Evolutionary conservation across 305 asterid genomes (phyloP), one percentile per base, ranked within the genome.

Genomic region (Fraxinus platypoda): DNA sequence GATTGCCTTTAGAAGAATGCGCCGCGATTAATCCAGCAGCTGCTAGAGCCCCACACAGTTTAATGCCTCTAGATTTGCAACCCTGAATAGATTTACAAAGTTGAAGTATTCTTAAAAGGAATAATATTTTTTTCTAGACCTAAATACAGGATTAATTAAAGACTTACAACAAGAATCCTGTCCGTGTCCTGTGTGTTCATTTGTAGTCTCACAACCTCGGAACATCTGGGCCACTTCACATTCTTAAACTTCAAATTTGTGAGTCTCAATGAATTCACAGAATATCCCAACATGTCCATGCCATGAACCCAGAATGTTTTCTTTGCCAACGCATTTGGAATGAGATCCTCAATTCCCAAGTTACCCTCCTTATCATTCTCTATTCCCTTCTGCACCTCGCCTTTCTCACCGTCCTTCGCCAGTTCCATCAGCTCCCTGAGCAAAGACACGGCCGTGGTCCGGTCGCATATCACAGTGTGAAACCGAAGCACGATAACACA

Each of bases 231-330:
- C 81, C 72, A 8, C 83, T 86, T 87, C 0, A 85, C 78, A 59
- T 85, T 90, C 28, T 85, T 78, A 75, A 93, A 93, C 28, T 81
- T 78, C 71, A 93, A 79, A 87, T 93, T 91, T 0, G 93, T 84
- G 9, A 90, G 81, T 84, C 91, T 81, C 0, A 91, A 26, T 0
- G 94, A 93, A 73, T 84, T 91, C 64, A 93, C 79, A 6, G 96
- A 90, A 30, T 93, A 93, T 37, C 93, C 95, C 83, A 93, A 75
- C 87, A 86, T 84, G 75, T 93, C 94, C 81, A 87, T 23, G 23
- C 96, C 96, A 38, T 88, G 97, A 5, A 89, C 92, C 97, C 96
- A 93, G 0, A 93, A 0, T 0, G 93, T 86, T 85, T 93, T 93
- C 84, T 87, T 90, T 0, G 78, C 85, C 87, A 82, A 79, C 81